Evolutionary conservation across 2,329 filamentous ascomycete species (phyloP).

Genomic region (Escovopsis sp.): DNA sequence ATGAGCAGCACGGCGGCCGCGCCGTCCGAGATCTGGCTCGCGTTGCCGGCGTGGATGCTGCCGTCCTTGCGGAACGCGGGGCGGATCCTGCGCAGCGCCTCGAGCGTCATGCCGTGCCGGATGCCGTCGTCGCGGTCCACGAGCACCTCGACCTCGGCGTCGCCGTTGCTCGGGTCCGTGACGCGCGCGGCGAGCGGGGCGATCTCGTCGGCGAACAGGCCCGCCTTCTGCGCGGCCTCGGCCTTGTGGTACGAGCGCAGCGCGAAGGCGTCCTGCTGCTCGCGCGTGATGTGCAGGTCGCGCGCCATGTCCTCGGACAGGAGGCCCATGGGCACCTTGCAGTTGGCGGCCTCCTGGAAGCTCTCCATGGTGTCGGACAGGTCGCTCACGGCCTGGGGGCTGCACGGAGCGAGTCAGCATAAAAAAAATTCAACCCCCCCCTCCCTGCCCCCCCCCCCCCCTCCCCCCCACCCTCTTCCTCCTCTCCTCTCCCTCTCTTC

Average conservation of each 20-base stretch:
- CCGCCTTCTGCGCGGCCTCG: conserved; percentile 64
- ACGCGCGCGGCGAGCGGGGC: conserved; percentile 72
- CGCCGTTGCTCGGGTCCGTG: conserved; percentile 83
- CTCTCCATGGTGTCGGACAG: conserved; percentile 81
- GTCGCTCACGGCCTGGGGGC: conserved; percentile 73
- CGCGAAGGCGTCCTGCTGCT: conserved; percentile 80
- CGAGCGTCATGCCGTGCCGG: conserved; percentile 67
- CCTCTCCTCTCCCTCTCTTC: no score
- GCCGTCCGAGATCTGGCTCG: conserved; percentile 88
- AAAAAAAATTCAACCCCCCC: no score
- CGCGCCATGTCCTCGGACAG: conserved; percentile 92
- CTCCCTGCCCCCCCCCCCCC: no score
- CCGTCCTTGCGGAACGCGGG: conserved; percentile 86
- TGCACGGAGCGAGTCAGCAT: conserved; percentile 15
- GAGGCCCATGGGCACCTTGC: conserved; percentile 94
- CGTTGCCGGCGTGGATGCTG: conserved; percentile 90
- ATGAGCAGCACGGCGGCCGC: conserved; percentile 91
- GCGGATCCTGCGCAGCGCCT: conserved; percentile 81
- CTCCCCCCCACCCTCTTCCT: no score
- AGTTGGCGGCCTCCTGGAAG: conserved; percentile 74
- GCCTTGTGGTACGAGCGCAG: conserved; percentile 90
- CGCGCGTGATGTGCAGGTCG: conserved; percentile 57
- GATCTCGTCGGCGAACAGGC: conserved; percentile 91
- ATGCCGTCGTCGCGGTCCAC: conserved; percentile 81
- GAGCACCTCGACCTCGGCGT: conserved; percentile 67